Base-by-base conservation (phyloP, 2,329 filamentous ascomycete genomes). In the Corinectria fuckeliana region DNA sequence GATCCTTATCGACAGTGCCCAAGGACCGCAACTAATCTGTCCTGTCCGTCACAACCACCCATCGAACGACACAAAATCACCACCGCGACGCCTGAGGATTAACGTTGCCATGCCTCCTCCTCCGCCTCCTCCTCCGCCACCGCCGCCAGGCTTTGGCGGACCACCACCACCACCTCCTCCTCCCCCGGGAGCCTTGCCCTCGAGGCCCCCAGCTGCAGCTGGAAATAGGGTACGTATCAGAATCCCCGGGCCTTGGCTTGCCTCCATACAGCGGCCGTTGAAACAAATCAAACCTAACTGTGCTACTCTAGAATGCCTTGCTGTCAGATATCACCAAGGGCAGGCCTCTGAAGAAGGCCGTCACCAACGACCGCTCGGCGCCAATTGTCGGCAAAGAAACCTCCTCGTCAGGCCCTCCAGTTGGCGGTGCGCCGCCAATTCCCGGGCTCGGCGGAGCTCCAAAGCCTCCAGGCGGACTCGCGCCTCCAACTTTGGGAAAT, bases 351-450 rank as follows among this genome's bases (percentile, higher is more conserved):
- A 97, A 91, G 78, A 97, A 97, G 77, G 83, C 92, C 28, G 89
- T 92, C 56, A 91, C 93, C 67, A 97, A 98, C 77, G 94, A 98
- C 76, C 89, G 94, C 76, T 97, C 93, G 20, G 92, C 92, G 7
- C 94, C 94, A 1, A 70, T 85, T 50, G 75, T 97, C 56, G 65
- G 5, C 57, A 74, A 69, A 14, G 56, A 63, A 7, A 64, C 72
- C 13, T 71, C 71, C 11, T 71, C 75, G 28, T 83, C 85, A 11
- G 84, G 82, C 28, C 87, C 84, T 53, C 84, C 89, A 11, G 78
- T 91, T 56, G 89, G 87, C 66, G 89, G 91, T 63, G 93, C 93
- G 48, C 93, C 93, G 36, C 90, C 93, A 20, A 82, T 97, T n/a
- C 91, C 91, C 20, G 85, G 84, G 44, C 76, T 88, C 26, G 71